These are phyloP conservation scores for Rhodotorula kratochvilovae DNA, from an alignment of 768 basidiomycete genomes.

Conservation along the genomic window DNA sequence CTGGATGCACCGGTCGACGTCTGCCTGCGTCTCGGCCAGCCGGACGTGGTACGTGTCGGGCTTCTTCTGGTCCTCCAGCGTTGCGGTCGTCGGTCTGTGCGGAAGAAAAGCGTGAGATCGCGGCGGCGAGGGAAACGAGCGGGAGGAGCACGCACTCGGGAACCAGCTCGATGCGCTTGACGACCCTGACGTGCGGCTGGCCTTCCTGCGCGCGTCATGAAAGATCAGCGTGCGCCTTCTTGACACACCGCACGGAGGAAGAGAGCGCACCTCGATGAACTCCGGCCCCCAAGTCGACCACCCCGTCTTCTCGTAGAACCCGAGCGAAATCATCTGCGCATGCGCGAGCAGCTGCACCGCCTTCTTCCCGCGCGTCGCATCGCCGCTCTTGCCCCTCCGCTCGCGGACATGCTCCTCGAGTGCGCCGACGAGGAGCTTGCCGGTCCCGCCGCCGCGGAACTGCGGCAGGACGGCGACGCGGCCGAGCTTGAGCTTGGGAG, in stretches of 20 bases:
- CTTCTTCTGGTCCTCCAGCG: neutral
- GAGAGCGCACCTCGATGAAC: slow-evolving; percentile 19
- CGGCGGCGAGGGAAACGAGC: neutral
- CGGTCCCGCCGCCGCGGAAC: slow-evolving; percentile 15
- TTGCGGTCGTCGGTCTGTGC: neutral
- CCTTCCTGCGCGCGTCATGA: slow-evolving; percentile 33
- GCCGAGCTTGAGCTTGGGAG: slow-evolving; percentile 25
- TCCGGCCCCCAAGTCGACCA: slow-evolving; percentile 12
- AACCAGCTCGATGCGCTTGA: slow-evolving; percentile 12
- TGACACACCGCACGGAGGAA: too few relatives aligned
- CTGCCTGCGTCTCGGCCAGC: neutral
- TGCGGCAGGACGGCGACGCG: slow-evolving; percentile 16
- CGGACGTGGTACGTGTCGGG: neutral
- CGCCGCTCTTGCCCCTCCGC: neutral
- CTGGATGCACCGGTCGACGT: slow-evolving; percentile 1
- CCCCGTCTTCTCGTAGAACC: slow-evolving; percentile 13
- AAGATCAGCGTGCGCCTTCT: too few relatives aligned
- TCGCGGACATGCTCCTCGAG: slow-evolving; percentile 16
- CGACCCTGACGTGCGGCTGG: slow-evolving; percentile 26
- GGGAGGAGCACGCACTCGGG: neutral
- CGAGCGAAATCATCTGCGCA: slow-evolving; percentile 10
- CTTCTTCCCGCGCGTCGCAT: neutral
- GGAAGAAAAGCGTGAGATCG: too few relatives aligned
- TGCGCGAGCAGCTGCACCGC: slow-evolving; percentile 8
- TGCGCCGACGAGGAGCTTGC: neutral